Conservation (phyloP, 176 grass and related monocot genomes). For the Puccinellia tenuiflora region DNA sequence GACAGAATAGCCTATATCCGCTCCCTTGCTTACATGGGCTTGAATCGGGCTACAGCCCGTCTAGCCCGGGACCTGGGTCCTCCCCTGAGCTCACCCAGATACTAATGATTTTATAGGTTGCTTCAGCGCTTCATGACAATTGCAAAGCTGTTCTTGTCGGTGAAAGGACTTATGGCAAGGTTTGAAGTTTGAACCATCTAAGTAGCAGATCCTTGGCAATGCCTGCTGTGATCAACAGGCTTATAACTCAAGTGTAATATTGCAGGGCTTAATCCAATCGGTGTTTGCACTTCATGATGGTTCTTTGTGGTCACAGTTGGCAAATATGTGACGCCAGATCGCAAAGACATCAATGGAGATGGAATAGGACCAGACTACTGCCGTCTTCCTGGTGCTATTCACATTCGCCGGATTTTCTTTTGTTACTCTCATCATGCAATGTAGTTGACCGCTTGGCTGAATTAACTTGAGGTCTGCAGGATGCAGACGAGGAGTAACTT, state of each 20-base stretch:
- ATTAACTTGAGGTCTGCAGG: too few relatives aligned
- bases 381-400: constrained; percentile 58
- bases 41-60: too few relatives aligned
- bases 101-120: constrained; percentile 50
- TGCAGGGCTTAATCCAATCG: constrained; percentile 92
- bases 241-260: constrained; percentile 24
- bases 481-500: too few relatives aligned
- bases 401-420: constrained; percentile 1
- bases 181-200: constrained; percentile 38
- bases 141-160: constrained; percentile 98
- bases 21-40: too few relatives aligned
- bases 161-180: constrained; percentile 92
- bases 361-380: constrained; percentile 83
- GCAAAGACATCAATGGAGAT: constrained; percentile 94
- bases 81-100: neutral
- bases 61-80: too few relatives aligned
- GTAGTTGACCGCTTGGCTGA: neutral
- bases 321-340: constrained; percentile 86
- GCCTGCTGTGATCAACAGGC: neutral
- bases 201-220: neutral
- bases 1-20: too few relatives aligned
- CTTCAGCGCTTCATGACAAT: constrained; percentile 97
- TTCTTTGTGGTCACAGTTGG: constrained; percentile 86
- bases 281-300: constrained; percentile 98
- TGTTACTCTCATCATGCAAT: neutral